These are phyloP conservation scores for Suillus plorans DNA, from an alignment of 768 basidiomycete species.

Conservation along the genomic window DNA sequence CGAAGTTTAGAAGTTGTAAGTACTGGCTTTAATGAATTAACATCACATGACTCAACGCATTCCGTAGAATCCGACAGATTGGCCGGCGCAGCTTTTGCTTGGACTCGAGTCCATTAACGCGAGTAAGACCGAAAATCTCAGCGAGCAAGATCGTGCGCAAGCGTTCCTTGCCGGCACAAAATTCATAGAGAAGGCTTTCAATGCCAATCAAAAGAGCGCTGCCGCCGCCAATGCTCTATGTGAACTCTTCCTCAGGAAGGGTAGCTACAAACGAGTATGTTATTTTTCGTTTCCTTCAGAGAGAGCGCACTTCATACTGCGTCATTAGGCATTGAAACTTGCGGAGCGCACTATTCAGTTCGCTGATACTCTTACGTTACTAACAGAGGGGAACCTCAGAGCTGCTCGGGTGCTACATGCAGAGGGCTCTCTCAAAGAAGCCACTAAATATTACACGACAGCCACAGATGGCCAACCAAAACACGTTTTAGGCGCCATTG, in stretches of 20 bases:
- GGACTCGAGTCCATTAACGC: constrained; percentile 86
- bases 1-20: constrained; percentile 82
- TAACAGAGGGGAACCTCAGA: constrained; percentile 84
- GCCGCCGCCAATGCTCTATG: constrained; percentile 84
- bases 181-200: constrained; percentile 77
- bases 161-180: constrained; percentile 67
- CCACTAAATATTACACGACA: constrained; percentile 66
- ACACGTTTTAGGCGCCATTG: constrained; percentile 77
- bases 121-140: constrained; percentile 67
- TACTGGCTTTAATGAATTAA: constrained; percentile 11
- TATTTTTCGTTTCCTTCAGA: not conserved
- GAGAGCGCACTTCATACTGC: not conserved
- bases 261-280: constrained; percentile 58
- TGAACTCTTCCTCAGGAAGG: constrained; percentile 74
- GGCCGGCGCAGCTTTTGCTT: constrained; percentile 78
- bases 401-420: constrained; percentile 81
- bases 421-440: constrained; percentile 61
- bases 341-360: constrained; percentile 94
- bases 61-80: constrained; percentile 70
- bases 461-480: constrained; percentile 71
- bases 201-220: constrained; percentile 49
- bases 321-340: constrained; percentile 76
- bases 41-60: not conserved
- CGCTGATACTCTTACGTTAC: constrained; percentile 80
- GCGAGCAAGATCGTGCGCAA: constrained; percentile 61